Evolutionary conservation across 345 rosid species (phyloP), one percentile per base, ranked within the genome.

Genomic region (Camelina laxa): DNA sequence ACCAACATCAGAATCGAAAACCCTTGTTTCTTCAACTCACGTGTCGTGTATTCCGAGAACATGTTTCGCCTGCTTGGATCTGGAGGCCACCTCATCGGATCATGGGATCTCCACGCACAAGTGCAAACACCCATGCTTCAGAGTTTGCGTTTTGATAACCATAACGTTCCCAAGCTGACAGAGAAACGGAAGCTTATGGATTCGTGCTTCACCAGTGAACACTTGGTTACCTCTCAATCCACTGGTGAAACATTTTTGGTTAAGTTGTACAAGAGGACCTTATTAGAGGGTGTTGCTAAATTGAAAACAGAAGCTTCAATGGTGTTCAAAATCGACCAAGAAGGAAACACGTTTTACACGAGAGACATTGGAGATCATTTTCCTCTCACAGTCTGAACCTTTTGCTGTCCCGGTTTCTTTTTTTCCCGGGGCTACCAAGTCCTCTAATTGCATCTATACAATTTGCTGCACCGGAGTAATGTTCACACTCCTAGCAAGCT

Each of bases 41-140:
- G 13, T 4, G 70, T 66, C 13, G 20, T 66, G 70, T 35, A 4
- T 5, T 66, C 15, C 33, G 20, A 50, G 20, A 66, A 35, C 15
- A 20, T 50, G 59, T 50, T 66, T 50, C 33, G 44, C 15, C 9
- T 66, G 1, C 47, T 0, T 0, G 70, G 70, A 5, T 42, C 67
- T 24, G 22, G 67, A 42, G 53, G 67, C 7, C 21, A 62, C 9
- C 21, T 62, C 36, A 42, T 62, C 1, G 67, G 21, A 15, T 62
- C 67, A 22, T 44, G 53, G 67, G 38, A 35, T 12, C 47, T 2
- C 2, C 45, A 8, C 30, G 30, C 30, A 27, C 30, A 35, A 13
- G 30, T 27, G 35, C 8, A 0, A 45, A 27, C 30, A 27, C 30
- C 47, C 9, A 35, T 48, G 67, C 5, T 65, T 12, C 45, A 2